Percentiles rank a stretch among this genome's conserved stretches.
Conservation (phyloP, 371 early-diverging fungal species). For the Haplosporangium sp. region DNA sequence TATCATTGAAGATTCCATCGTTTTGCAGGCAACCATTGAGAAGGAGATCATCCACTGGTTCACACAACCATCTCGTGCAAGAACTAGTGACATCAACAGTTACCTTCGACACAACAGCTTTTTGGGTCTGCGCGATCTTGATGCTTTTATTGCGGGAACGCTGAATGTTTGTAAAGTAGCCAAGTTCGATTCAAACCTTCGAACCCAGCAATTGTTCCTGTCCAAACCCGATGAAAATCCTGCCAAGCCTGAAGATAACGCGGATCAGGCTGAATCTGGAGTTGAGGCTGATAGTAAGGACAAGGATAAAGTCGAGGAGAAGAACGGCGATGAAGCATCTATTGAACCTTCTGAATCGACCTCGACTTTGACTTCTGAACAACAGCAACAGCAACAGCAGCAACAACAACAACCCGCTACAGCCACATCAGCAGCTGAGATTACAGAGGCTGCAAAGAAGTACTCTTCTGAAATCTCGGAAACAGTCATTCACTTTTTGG, state of each 20-base stretch:
- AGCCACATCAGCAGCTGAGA: constrained; percentile 7
- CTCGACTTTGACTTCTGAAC: background rate
- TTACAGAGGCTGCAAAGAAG: constrained; percentile 44
- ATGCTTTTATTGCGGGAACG: constrained; percentile 76
- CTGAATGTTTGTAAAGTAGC: constrained; percentile 75
- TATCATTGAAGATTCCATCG: constrained; percentile 78
- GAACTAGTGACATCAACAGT: constrained; percentile 77
- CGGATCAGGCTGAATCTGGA: constrained; percentile 23
- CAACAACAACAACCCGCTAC: background rate
- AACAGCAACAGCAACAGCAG: background rate
- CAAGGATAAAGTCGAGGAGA: constrained; percentile 23
- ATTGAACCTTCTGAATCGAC: constrained; percentile 10
- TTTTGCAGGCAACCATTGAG: constrained; percentile 81
- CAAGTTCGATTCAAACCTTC: constrained; percentile 68
- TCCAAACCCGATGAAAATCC: constrained; percentile 15
- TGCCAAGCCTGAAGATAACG: constrained; percentile 8
- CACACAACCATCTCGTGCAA: constrained; percentile 71
- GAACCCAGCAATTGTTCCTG: constrained; percentile 66
- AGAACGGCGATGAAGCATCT: constrained; percentile 17
- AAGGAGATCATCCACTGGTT: constrained; percentile 82
- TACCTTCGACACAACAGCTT: constrained; percentile 81
- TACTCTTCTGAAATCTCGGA: constrained; percentile 59
- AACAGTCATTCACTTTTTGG: constrained; percentile 59
- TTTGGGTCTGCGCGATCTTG: constrained; percentile 80
- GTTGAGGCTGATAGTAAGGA: constrained; percentile 5